Conservation (phyloP, 2,329 filamentous ascomycete genomes). For the Ceratocystis huliohia region DNA sequence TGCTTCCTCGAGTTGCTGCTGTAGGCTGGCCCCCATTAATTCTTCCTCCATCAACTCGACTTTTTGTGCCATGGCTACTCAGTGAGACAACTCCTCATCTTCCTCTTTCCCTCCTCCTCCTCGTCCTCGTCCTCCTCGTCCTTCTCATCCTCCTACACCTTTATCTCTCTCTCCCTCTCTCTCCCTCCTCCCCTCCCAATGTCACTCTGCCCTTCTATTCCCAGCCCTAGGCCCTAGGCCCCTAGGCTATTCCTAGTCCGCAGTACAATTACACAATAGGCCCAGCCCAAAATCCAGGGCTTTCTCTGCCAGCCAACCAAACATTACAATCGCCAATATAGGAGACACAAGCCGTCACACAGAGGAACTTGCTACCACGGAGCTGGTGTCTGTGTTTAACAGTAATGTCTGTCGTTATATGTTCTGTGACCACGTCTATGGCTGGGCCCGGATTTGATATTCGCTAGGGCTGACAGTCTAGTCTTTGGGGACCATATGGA, state of each 20-base stretch:
- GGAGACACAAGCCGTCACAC: background rate
- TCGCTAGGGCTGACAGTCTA: background rate
- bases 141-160: too few species aligned
- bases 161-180: too few species aligned
- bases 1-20: too few species aligned
- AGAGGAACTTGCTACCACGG: background rate
- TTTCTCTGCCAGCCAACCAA: background rate
- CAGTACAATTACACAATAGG: background rate
- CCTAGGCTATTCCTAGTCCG: background rate
- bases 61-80: background rate
- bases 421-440: background rate
- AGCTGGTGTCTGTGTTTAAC: background rate
- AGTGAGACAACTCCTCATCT: background rate
- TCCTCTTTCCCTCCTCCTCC: too few species aligned
- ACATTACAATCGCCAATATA: background rate
- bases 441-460: background rate
- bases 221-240: background rate
- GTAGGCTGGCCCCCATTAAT: too few species aligned
- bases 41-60: background rate
- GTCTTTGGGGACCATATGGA: background rate
- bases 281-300: background rate
- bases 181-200: too few species aligned
- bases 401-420: background rate
- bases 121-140: too few species aligned
- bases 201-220: background rate